Evolutionary conservation across 345 rosid species (phyloP).

Genomic region (Eucalyptus tenuipes): DNA sequence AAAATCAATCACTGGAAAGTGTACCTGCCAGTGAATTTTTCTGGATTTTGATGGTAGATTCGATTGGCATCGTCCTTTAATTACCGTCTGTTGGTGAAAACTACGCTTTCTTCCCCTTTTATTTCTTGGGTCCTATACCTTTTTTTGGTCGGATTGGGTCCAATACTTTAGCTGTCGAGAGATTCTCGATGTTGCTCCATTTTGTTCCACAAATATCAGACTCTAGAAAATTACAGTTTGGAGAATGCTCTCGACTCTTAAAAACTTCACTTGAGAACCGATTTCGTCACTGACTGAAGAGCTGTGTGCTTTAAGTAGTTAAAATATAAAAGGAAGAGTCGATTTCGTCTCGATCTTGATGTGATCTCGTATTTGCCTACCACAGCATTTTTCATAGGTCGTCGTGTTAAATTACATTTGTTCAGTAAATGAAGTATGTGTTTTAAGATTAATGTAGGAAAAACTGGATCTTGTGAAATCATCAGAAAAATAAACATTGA

Average conservation of each 20-base stretch:
- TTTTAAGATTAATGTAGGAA: too few species aligned
- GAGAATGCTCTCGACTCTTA: not conserved
- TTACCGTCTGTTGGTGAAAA: not conserved
- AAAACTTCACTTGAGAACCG: not conserved
- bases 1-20: not conserved
- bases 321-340: not conserved
- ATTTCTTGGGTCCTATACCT: not conserved
- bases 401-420: not conserved
- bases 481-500: too few species aligned
- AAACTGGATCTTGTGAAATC: fast-evolving
- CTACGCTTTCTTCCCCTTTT: not conserved
- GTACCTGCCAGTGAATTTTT: not conserved
- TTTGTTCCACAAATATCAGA: not conserved
- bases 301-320: not conserved
- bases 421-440: not conserved
- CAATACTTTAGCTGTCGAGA: not conserved
- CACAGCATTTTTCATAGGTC: not conserved
- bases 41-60: not conserved
- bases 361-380: not conserved
- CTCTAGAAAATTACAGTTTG: not conserved
- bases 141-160: not conserved
- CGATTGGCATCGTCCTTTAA: not conserved
- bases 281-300: too few species aligned
- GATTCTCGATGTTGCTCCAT: not conserved
- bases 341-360: not conserved